Conservation (phyloP, 75 land plant genomes). For the Pseudotsuga menziesii region DNA sequence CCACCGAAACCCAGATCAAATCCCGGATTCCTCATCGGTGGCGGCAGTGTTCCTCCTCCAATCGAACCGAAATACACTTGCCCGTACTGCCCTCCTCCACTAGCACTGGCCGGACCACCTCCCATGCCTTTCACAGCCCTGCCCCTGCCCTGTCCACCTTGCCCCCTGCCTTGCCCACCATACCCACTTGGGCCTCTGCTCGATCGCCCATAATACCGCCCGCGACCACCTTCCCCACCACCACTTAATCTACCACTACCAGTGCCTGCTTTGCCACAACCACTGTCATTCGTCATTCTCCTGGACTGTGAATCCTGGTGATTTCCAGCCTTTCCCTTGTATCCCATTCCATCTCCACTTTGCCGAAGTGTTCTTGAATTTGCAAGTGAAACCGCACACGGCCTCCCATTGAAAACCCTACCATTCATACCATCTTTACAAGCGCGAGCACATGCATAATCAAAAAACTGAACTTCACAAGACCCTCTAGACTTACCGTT, state of each 20-base stretch:
- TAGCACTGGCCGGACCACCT: slow-evolving; percentile 21
- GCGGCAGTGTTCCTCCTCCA: slow-evolving; percentile 80
- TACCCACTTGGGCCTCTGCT: slow-evolving; percentile 46
- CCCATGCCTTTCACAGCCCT: slow-evolving; percentile 33
- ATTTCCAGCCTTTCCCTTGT: slow-evolving; percentile 26
- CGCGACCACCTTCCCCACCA: slow-evolving; percentile 42
- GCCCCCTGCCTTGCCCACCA: slow-evolving; percentile 30
- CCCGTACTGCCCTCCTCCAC: slow-evolving; percentile 46
- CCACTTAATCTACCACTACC: slow-evolving; percentile 33
- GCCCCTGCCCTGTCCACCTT: slow-evolving; percentile 42
- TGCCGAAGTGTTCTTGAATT: slow-evolving; percentile 58
- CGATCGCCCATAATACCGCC: slow-evolving; percentile 20
- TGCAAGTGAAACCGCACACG: slow-evolving; percentile 86
- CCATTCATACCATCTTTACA: slow-evolving; percentile 96
- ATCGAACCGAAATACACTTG: slow-evolving; percentile 48
- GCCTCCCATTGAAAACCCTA: slow-evolving; percentile 70
- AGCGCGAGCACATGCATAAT: slow-evolving; percentile 53
- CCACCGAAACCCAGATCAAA: slow-evolving; percentile 66
- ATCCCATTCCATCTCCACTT: slow-evolving; percentile 47
- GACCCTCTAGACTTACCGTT: slow-evolving; percentile 94
- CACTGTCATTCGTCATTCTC: slow-evolving; percentile 26
- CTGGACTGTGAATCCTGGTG: slow-evolving; percentile 30
- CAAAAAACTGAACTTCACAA: slow-evolving; percentile 84
- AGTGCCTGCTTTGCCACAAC: not conserved
- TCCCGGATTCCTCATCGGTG: slow-evolving; percentile 77